Evolutionary conservation across 345 rosid species (phyloP).

Genomic region (Raphanus sativus): DNA sequence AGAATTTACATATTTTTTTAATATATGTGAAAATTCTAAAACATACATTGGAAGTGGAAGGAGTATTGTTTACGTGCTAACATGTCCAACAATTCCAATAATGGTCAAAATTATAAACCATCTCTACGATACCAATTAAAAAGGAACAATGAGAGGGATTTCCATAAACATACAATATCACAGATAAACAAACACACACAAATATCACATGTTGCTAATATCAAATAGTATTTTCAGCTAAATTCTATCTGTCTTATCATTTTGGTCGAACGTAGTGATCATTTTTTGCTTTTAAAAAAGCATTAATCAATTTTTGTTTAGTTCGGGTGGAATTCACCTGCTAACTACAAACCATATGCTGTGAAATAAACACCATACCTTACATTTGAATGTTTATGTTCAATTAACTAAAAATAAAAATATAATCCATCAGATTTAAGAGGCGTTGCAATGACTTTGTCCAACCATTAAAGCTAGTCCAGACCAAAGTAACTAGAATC

Average conservation of each 20-base stretch:
- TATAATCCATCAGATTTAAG: constrained; percentile 20
- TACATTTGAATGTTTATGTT: constrained; percentile 25
- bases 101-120: not conserved
- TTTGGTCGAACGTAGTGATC: not conserved
- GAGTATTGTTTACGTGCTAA: not conserved
- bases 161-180: not conserved
- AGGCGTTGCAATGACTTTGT: constrained; percentile 30
- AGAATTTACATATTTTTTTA: too few species aligned
- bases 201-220: not conserved
- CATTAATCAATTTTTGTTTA: not conserved
- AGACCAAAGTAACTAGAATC: constrained; percentile 37
- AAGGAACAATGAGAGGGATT: not conserved
- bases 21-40: too few species aligned
- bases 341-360: not conserved
- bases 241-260: constrained; percentile 19
- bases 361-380: constrained; percentile 22
- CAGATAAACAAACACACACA: not conserved
- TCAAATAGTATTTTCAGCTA: constrained; percentile 2
- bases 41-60: too few species aligned
- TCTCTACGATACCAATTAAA: not conserved
- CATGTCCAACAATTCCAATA: not conserved
- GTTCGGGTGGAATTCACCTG: not conserved
- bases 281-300: not conserved
- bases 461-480: constrained; percentile 30
- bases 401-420: constrained; percentile 6